These are phyloP conservation scores for Aspergillus mulundensis DNA, from an alignment of 495 filamentous ascomycete species.

Conservation along the genomic window DNA sequence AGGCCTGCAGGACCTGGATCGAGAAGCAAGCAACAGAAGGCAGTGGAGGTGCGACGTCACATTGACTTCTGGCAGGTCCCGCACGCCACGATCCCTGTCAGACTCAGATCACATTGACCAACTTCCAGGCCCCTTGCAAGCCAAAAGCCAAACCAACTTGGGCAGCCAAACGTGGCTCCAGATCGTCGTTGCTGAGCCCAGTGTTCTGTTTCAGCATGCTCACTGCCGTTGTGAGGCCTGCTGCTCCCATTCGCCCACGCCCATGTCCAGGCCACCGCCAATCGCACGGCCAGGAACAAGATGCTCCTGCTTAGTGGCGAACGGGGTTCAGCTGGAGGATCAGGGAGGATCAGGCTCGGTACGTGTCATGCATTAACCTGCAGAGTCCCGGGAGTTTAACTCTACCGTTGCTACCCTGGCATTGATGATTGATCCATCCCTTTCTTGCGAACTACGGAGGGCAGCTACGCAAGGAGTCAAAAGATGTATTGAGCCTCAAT, in stretches of 20 bases:
- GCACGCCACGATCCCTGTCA: background rate
- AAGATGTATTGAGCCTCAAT: conserved; percentile 3
- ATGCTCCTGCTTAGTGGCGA: background rate
- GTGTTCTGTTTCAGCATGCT: background rate
- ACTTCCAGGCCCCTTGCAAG: no score
- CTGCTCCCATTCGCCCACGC: conserved; percentile 7
- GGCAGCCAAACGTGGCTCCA: conserved; percentile 13
- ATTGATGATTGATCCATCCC: background rate
- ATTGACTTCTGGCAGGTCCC: background rate
- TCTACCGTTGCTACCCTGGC: background rate
- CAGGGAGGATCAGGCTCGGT: conserved; percentile 2
- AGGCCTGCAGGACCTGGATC: no score
- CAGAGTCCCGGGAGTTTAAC: conserved; percentile 3
- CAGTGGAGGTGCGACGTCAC: conserved; percentile 13
- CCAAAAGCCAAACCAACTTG: background rate
- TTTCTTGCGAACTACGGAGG: background rate
- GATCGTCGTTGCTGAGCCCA: conserved; percentile 2
- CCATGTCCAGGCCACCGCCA: conserved; percentile 1
- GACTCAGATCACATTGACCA: background rate
- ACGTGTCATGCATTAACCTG: conserved; percentile 9
- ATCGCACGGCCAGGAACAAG: background rate
- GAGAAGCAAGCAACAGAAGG: background rate
- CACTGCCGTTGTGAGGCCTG: background rate
- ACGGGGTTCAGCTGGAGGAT: background rate
- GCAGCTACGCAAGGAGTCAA: background rate